Evolutionary conservation across 1,284 basidiomycete species (phyloP).

Genomic region (Ceratobasidium sp.): DNA sequence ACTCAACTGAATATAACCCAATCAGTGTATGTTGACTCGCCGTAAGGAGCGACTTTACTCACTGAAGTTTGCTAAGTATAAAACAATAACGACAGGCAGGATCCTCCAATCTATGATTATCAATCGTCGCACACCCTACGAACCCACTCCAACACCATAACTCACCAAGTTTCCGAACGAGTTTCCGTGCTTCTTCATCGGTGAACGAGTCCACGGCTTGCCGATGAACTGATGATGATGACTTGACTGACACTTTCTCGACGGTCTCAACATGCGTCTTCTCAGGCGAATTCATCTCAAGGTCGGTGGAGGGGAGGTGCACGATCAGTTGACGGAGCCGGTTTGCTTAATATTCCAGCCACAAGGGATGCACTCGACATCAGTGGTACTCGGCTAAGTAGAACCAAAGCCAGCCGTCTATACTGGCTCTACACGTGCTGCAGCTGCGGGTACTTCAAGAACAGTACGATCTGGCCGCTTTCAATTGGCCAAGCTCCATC

Average conservation of each 20-base stretch:
- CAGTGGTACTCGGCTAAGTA: neutral
- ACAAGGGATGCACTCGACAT: neutral
- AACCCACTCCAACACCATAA: neutral
- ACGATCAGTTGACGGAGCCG: neutral
- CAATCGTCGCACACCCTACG: neutral
- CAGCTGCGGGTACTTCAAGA: neutral
- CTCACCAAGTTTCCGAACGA: conserved; percentile 49
- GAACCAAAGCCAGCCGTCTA: neutral
- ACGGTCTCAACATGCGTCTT: conserved; percentile 22
- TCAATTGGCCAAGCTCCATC: conserved; percentile 15
- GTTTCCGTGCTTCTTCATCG: conserved; percentile 47
- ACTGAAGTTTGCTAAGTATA: conserved; percentile 50
- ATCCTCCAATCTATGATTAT: conserved; percentile 47
- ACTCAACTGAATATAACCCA: conserved; percentile 26
- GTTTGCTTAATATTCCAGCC: neutral
- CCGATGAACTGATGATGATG: neutral
- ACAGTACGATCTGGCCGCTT: neutral
- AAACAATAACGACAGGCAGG: conserved; percentile 49
- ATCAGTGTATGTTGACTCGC: neutral
- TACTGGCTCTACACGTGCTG: neutral
- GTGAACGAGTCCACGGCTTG: conserved; percentile 25
- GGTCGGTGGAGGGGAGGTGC: neutral
- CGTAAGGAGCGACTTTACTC: conserved; percentile 35
- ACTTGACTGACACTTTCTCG: conserved; percentile 22
- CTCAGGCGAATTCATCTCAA: conserved; percentile 18